Percentiles rank a stretch among this genome's conserved stretches.
phyloP scores from a whole-genome alignment of 495 filamentous ascomycete species.

The Penicillium ucsense region DNA sequence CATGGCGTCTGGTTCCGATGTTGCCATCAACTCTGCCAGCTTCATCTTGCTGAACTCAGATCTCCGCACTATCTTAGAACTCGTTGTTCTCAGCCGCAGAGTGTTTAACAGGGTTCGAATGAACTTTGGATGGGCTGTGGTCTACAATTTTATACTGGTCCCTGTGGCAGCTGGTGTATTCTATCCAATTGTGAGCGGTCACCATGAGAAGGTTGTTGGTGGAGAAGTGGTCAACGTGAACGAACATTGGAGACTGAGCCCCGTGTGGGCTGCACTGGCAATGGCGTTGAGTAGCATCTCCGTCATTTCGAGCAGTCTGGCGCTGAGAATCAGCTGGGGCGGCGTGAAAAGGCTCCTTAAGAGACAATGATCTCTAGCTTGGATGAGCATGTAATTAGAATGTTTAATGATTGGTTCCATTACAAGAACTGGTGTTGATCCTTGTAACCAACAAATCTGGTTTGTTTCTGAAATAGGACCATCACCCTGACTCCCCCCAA shows the following conservation, averaged over 20 bases:
- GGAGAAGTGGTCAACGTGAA: slow-evolving; percentile 17
- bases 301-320: slow-evolving; percentile 63
- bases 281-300: slow-evolving; percentile 83
- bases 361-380: no score
- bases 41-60: slow-evolving; percentile 79
- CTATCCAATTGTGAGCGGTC: slow-evolving; percentile 52
- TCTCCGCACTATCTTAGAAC: slow-evolving; percentile 57
- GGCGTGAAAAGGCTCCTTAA: slow-evolving; percentile 12
- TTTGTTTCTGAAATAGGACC: neutral
- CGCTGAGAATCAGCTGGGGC: slow-evolving; percentile 42
- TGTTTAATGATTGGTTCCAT: neutral
- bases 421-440: no score
- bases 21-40: slow-evolving; percentile 70
- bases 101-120: slow-evolving; percentile 74
- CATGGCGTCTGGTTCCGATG: slow-evolving; percentile 73
- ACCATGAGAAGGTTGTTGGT: slow-evolving; percentile 29
- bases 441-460: neutral
- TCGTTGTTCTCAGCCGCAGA: slow-evolving; percentile 57
- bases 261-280: slow-evolving; percentile 76
- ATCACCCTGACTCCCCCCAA: slow-evolving; percentile 43
- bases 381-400: no score
- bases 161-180: slow-evolving; percentile 77
- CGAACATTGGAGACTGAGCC: slow-evolving; percentile 50
- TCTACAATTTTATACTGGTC: slow-evolving; percentile 74
- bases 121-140: slow-evolving; percentile 84